These are phyloP conservation scores for Verticillium dahliae DNA, from an alignment of 2,329 filamentous ascomycete genomes.

Conservation along the genomic window DNA sequence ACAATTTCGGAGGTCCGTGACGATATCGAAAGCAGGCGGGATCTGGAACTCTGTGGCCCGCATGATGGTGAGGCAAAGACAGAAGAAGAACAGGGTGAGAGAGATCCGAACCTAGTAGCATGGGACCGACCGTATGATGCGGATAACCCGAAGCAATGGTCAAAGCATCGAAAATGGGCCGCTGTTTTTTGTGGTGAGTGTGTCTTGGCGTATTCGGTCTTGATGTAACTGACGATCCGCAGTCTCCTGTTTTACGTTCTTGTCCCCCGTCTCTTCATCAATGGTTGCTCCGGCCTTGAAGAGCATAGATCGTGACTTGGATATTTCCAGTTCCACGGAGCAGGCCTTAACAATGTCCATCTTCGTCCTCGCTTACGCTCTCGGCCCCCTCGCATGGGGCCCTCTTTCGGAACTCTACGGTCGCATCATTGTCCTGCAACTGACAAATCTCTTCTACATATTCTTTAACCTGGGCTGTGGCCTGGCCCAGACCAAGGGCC, in stretches of 20 bases:
- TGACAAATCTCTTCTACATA: conserved; percentile 41
- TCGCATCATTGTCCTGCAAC: conserved; percentile 31
- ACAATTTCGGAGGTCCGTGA: conserved; percentile 27
- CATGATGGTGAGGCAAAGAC: conserved; percentile 15
- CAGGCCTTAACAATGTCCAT: conserved; percentile 39
- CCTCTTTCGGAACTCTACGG: conserved; percentile 45
- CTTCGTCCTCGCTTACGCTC: conserved; percentile 46
- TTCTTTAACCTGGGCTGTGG: conserved; percentile 56
- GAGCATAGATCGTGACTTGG: conserved; percentile 45
- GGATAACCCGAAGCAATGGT: conserved; percentile 50
- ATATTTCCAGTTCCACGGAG: conserved; percentile 37
- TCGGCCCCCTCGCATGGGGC: conserved; percentile 41
- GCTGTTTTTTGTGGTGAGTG: conserved; percentile 35
- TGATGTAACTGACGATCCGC: neutral
- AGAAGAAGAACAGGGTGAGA: conserved; percentile 3
- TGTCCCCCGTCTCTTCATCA: conserved; percentile 53
- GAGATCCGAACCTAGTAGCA: conserved; percentile 34
- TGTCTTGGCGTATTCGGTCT: neutral
- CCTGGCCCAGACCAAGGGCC: conserved; percentile 33
- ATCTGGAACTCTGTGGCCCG: conserved; percentile 23
- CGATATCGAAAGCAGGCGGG: conserved; percentile 24
- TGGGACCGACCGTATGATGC: conserved; percentile 49
- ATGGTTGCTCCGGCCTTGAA: conserved; percentile 47
- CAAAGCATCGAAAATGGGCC: conserved; percentile 47
- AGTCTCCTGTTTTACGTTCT: conserved; percentile 50